Conservation (phyloP, 2,329 filamentous ascomycete species). For the Aureobasidium sp. region DNA sequence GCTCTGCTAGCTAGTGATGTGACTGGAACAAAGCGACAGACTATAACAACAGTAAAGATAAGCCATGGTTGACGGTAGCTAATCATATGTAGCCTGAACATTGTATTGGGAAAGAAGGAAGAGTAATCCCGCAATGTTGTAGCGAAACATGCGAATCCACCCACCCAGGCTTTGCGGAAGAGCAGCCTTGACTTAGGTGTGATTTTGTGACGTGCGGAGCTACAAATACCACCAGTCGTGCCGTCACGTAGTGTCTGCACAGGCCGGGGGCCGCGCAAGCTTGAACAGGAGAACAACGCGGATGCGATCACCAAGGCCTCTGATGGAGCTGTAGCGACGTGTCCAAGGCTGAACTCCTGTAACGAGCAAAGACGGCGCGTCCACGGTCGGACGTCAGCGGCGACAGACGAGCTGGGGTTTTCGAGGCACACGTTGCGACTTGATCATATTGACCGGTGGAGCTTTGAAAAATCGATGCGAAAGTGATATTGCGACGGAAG, state of each 20-base stretch:
- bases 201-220: not conserved
- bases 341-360: slow-evolving; percentile 2
- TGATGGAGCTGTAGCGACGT: not conserved
- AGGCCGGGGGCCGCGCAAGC: not conserved
- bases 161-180: slow-evolving; percentile 1
- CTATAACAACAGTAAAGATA: no score
- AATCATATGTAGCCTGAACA: not conserved
- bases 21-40: no score
- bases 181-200: not conserved
- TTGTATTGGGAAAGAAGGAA: no score
- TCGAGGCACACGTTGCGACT: not conserved
- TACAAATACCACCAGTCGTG: not conserved
- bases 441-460: not conserved
- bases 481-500: not conserved
- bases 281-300: slow-evolving; percentile 1
- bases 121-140: not conserved
- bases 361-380: slow-evolving; percentile 6
- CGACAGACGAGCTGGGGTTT: not conserved
- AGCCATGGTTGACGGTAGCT: not conserved
- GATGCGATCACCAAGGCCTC: not conserved
- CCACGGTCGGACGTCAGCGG: not conserved
- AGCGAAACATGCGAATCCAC: slow-evolving; percentile 1
- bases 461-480: not conserved
- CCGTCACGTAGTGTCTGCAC: not conserved
- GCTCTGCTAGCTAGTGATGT: no score